These are phyloP conservation scores for Suhomyces bolitotheri DNA, from an alignment of 1,139 yeast species.

Conservation along the genomic window DNA sequence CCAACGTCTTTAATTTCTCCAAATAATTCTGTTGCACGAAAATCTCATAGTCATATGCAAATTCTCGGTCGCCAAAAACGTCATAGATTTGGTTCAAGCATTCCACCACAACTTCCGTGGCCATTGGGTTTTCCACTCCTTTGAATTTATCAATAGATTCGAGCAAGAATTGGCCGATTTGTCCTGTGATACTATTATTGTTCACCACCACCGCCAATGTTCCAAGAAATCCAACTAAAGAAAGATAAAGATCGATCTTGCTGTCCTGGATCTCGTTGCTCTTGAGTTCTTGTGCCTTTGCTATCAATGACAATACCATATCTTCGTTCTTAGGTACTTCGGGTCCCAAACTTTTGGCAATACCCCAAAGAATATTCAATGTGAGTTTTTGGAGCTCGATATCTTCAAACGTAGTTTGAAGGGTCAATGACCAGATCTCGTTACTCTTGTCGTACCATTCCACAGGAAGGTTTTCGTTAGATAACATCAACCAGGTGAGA, in stretches of 20 bases:
- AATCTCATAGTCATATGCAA: conserved; percentile 64
- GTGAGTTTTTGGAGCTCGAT: conserved; percentile 43
- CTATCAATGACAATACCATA: conserved; percentile 29
- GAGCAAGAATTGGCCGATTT: conserved; percentile 50
- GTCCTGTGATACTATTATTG: conserved; percentile 45
- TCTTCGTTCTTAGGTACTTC: conserved; percentile 22
- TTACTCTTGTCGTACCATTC: conserved; percentile 35
- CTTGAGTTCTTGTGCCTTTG: conserved; percentile 20
- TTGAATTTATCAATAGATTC: conserved; percentile 25
- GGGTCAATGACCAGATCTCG: conserved; percentile 40
- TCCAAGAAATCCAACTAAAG: conserved; percentile 55
- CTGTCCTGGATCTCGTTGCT: conserved; percentile 13
- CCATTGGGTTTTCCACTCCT: conserved; percentile 20
- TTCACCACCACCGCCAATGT: conserved; percentile 52
- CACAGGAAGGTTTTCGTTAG: conserved; percentile 35
- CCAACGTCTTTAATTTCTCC: conserved; percentile 40
- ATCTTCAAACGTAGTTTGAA: conserved; percentile 24
- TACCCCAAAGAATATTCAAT: conserved; percentile 64
- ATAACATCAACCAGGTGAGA: conserved; percentile 53
- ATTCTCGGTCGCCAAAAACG: conserved; percentile 73
- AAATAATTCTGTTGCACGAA: conserved; percentile 61
- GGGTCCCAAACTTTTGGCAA: conserved; percentile 47
- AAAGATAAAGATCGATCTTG: conserved; percentile 21
- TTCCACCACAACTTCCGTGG: conserved; percentile 52
- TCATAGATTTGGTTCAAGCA: conserved; percentile 69